A percentile compares a stretch with the other conserved stretches of the same genome.
These are phyloP conservation scores for Globisporangium splendens DNA, from an alignment of 352 stramenopile species.

Conservation along the genomic window DNA sequence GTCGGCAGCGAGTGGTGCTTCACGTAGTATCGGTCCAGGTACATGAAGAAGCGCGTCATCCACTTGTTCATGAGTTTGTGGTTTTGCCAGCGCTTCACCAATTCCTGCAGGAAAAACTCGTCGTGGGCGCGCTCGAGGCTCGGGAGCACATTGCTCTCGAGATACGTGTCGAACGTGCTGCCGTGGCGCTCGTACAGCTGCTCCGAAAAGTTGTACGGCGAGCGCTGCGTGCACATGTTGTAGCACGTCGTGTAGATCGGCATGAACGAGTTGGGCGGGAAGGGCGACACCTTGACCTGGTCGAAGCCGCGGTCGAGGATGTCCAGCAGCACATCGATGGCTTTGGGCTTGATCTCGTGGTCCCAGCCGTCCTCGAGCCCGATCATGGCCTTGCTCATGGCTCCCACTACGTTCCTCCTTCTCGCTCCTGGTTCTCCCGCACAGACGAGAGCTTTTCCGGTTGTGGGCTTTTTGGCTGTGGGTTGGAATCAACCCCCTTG, in stretches of 20 bases:
- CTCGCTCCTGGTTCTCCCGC: constrained; percentile 5
- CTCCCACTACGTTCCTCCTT: too few relatives aligned
- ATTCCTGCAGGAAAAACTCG: constrained; percentile 96
- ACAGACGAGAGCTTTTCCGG: background rate
- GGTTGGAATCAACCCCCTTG: background rate
- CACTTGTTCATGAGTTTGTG: constrained; percentile 99
- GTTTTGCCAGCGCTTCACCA: constrained; percentile 97
- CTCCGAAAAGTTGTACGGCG: constrained; percentile 98
- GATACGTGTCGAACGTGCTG: constrained; percentile 86
- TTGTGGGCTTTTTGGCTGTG: constrained; percentile 1
- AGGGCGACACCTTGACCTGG: constrained; percentile 74
- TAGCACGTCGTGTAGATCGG: constrained; percentile 94
- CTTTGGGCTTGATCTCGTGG: constrained; percentile 86
- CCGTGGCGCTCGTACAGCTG: constrained; percentile 98
- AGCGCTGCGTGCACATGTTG: constrained; percentile 99
- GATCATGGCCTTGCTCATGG: constrained; percentile 85
- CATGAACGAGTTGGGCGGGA: constrained; percentile 85
- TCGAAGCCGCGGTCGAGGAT: constrained; percentile 87
- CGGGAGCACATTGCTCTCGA: constrained; percentile 89
- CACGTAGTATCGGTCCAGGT: constrained; percentile 98
- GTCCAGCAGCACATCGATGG: constrained; percentile 83
- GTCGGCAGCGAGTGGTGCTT: constrained; percentile 97
- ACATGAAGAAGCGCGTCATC: constrained; percentile 99
- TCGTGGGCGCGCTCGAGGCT: constrained; percentile 86
- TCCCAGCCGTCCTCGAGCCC: constrained; percentile 85